Base-by-base conservation (phyloP, 805 yeast genomes). In the Lipomyces kockii region DNA sequence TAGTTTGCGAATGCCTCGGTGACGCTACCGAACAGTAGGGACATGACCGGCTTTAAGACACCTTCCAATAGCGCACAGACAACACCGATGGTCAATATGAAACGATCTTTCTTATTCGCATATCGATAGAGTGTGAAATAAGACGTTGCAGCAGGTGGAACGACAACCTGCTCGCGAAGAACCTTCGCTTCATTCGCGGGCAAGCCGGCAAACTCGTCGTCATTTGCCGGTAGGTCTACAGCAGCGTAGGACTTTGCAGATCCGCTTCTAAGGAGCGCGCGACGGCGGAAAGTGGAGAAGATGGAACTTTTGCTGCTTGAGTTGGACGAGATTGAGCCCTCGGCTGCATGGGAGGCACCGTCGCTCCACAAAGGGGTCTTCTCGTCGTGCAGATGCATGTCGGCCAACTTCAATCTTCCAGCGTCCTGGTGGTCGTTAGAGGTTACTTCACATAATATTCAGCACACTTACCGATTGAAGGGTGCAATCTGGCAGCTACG, bases 31-130 rank as follows among this genome's bases (percentile, higher is more conserved):
- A 81, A 77, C 5, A 81, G 78, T 9, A 64, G 61, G 8, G 73
- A 69, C 72, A 71, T 64, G 20, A 67, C 51, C 2, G 83, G 83
- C 66, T 80, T 66, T 6, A 79, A 77, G 8, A 77, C 81, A 17
- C 83, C 83, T 17, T 78, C 78, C 7, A 77, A 75, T 6, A 78
- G 73, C 1, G 83, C 76, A 60, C 76, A 71, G 46, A 74, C 60
- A 17, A 75, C 67, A 1, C 80, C 83, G 12, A 78, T 8, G 7
- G 69, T 11, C 25, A 79, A 72, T 27, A 78, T 61, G 46, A 72
- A 57, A 2, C 68, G 52, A 55, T 80, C 83, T 37, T 52, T 61
- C 12, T 67, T 63, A 54, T 73, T 73, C 8, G 82, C 81, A 70
- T 77, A 80, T 29, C 79, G 69, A 68, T 74, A 80, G 29, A 80